phyloP scores from a whole-genome alignment of 2,329 filamentous ascomycete genomes.

The Microdochium paspali region DNA sequence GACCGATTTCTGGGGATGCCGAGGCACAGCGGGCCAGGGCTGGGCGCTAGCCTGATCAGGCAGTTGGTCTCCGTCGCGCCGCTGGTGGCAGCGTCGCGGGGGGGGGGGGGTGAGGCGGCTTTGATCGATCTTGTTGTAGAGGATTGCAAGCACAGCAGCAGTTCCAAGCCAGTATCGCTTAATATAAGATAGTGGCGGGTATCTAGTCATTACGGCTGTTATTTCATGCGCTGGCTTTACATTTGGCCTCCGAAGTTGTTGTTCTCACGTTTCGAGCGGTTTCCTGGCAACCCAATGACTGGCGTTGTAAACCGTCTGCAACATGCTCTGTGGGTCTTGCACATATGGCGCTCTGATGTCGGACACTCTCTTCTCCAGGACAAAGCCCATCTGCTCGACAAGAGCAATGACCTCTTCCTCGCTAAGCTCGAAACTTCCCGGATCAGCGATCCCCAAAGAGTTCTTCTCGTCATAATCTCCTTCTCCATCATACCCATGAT shows the following conservation, averaged over 20 bases:
- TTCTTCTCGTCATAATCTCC: constrained; percentile 37
- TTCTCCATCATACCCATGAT: constrained; percentile 42
- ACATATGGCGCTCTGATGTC: constrained; percentile 74
- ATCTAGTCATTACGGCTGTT: background rate
- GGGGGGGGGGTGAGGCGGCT: too few species aligned
- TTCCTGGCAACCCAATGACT: constrained; percentile 85
- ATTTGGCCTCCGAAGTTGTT: background rate
- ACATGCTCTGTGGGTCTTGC: constrained; percentile 74
- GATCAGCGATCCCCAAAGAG: constrained; percentile 69
- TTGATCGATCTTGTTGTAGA: too few species aligned
- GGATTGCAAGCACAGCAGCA: too few species aligned
- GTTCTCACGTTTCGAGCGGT: constrained; percentile 13
- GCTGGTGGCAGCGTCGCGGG: too few species aligned
- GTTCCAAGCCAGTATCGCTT: too few species aligned
- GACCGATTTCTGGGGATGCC: background rate
- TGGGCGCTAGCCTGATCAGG: background rate
- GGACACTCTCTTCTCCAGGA: constrained; percentile 52
- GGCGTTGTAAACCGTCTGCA: constrained; percentile 72
- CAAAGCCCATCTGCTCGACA: constrained; percentile 68
- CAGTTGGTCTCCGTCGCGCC: background rate
- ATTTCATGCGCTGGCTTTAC: background rate
- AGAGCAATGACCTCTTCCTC: constrained; percentile 80
- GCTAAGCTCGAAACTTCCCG: constrained; percentile 81
- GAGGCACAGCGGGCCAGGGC: background rate
- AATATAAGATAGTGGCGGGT: too few species aligned